Conservation (phyloP, 148 eudicot species). For the Rhododendron molle region DNA sequence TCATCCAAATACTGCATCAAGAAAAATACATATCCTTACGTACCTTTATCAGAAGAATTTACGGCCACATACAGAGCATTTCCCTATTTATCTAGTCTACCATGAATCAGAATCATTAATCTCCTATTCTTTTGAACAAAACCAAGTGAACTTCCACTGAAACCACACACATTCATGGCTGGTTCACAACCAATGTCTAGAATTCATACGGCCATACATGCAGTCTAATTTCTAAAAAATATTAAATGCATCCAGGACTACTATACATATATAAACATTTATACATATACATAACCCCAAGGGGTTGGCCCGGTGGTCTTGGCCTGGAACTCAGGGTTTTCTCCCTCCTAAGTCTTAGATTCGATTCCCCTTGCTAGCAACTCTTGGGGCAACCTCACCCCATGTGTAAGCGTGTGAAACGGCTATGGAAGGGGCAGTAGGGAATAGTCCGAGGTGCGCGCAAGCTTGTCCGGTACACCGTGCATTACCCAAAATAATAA, state of each 20-base stretch:
- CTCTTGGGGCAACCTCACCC: neutral
- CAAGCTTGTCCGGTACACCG: too few species aligned
- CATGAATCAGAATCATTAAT: neutral
- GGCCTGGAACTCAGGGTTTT: neutral
- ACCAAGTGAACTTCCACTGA: neutral
- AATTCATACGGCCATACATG: neutral
- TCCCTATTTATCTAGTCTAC: neutral
- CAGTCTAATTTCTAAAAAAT: neutral
- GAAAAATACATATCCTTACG: neutral
- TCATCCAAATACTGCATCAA: conserved; percentile 77
- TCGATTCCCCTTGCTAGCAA: neutral
- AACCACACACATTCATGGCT: neutral
- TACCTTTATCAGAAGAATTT: neutral
- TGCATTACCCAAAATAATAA: too few species aligned
- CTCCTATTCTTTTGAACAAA: neutral
- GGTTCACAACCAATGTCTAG: neutral
- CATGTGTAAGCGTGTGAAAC: neutral
- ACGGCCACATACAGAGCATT: neutral
- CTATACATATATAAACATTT: neutral
- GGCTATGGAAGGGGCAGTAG: too few species aligned
- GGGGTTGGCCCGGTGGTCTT: neutral
- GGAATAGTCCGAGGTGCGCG: neutral
- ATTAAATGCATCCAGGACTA: neutral
- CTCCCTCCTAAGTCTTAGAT: neutral
- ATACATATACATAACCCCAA: neutral